These are phyloP conservation scores for Heracleum sosnowskyi DNA, from an alignment of 129 eudicot species.

Conservation along the genomic window DNA sequence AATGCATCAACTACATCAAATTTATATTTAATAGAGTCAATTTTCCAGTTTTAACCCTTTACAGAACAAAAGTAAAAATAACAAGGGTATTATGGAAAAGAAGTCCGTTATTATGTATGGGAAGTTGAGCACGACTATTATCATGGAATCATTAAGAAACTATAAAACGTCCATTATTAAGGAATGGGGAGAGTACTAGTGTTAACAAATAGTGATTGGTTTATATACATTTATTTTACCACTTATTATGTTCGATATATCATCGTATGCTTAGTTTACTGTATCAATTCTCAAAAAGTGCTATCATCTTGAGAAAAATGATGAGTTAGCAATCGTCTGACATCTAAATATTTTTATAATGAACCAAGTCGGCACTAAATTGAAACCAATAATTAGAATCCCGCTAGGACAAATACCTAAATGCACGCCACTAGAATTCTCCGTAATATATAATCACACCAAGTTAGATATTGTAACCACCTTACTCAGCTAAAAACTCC, in stretches of 20 bases:
- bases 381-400: not conserved
- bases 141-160: no score
- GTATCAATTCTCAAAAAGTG: not conserved
- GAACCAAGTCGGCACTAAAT: not conserved
- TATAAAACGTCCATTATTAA: not conserved
- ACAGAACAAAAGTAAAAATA: not conserved
- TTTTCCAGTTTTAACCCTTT: not conserved
- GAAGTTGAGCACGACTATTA: no score
- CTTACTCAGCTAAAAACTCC: not conserved
- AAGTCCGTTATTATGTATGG: no score
- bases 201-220: not conserved
- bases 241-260: not conserved
- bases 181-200: not conserved
- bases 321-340: not conserved
- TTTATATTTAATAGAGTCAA: no score
- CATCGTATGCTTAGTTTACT: not conserved
- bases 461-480: not conserved
- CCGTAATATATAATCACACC: not conserved
- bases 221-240: not conserved
- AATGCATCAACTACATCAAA: not conserved
- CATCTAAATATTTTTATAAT: not conserved
- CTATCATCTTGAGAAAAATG: not conserved
- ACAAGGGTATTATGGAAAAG: not conserved
- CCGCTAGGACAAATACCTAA: not conserved
- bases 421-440: not conserved